Conservation (phyloP, 805 yeast species). For the Wickerhamiella siamensis region DNA sequence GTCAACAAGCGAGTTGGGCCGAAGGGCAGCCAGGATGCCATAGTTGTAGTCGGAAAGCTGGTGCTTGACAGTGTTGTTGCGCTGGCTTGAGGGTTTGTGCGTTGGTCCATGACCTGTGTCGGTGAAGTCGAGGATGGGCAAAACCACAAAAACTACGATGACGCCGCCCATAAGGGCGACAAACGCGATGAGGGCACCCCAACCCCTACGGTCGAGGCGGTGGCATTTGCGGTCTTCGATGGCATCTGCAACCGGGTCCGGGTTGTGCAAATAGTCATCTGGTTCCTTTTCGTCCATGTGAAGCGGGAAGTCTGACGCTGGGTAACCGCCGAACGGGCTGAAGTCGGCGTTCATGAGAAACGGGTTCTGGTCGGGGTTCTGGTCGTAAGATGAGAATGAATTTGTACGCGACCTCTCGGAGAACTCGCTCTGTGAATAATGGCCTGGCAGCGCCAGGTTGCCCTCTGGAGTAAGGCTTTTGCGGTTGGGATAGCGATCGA, state of each 20-base stretch:
- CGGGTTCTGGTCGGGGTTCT: slow-evolving; percentile 18
- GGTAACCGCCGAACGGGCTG: slow-evolving; percentile 90
- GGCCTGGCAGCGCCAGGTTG: neutral
- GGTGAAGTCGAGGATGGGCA: slow-evolving; percentile 75
- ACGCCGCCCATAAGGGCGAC: slow-evolving; percentile 45
- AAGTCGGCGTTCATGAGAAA: slow-evolving; percentile 26
- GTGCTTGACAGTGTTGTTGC: slow-evolving; percentile 10
- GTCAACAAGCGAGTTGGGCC: slow-evolving; percentile 45
- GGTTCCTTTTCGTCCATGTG: slow-evolving; percentile 86
- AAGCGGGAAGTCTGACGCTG: slow-evolving; percentile 82
- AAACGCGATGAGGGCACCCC: slow-evolving; percentile 27
- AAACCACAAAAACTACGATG: slow-evolving; percentile 52
- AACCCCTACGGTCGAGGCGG: slow-evolving; percentile 26
- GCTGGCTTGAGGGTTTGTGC: slow-evolving; percentile 12
- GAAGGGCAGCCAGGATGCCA: slow-evolving; percentile 41
- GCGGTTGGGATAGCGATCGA: slow-evolving; percentile 26
- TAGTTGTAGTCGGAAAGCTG: slow-evolving; percentile 44
- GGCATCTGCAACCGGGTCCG: slow-evolving; percentile 89
- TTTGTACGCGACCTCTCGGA: slow-evolving; percentile 6
- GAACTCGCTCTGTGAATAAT: slow-evolving; percentile 5
- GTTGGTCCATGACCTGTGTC: slow-evolving; percentile 34
- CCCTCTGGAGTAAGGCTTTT: slow-evolving; percentile 8
- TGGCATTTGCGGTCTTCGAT: slow-evolving; percentile 41
- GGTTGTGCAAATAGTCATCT: slow-evolving; percentile 91
- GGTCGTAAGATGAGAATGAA: slow-evolving; percentile 1